These are phyloP conservation scores for Neofusicoccum cordaticola DNA, from an alignment of 2,329 filamentous ascomycete species.

Conservation along the genomic window DNA sequence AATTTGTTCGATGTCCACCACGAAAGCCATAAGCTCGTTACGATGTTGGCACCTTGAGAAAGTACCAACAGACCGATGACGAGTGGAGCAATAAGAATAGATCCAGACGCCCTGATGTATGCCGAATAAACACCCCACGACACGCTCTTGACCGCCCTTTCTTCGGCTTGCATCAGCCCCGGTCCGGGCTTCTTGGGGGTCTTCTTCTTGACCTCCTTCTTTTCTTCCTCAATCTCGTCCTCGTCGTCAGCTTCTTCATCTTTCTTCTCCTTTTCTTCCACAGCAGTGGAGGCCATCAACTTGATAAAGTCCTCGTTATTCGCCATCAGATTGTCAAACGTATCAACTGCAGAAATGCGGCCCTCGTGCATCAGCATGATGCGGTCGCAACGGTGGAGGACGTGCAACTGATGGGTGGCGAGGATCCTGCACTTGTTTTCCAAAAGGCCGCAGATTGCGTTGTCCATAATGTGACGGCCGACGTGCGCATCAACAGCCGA, in stretches of 20 bases:
- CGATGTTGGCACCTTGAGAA: slow-evolving; percentile 80
- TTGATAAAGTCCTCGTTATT: slow-evolving; percentile 74
- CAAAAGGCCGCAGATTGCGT: slow-evolving; percentile 85
- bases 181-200: slow-evolving; percentile 46
- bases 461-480: slow-evolving; percentile 77
- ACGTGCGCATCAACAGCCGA: slow-evolving; percentile 60
- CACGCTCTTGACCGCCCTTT: slow-evolving; percentile 71
- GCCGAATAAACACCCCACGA: slow-evolving; percentile 75
- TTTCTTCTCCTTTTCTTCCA: slow-evolving; percentile 52
- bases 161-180: slow-evolving; percentile 70
- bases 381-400: slow-evolving; percentile 83
- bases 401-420: slow-evolving; percentile 93
- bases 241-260: slow-evolving; percentile 51
- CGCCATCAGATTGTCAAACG: slow-evolving; percentile 82
- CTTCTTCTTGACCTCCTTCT: slow-evolving; percentile 51
- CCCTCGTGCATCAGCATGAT: slow-evolving; percentile 93
- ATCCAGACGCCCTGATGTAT: slow-evolving; percentile 74
- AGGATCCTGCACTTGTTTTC: slow-evolving; percentile 87
- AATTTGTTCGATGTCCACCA: slow-evolving; percentile 88
- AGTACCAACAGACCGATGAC: slow-evolving; percentile 65
- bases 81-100: slow-evolving; percentile 63
- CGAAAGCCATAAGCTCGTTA: slow-evolving; percentile 86
- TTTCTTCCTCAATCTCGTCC: slow-evolving; percentile 56
- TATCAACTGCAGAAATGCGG: slow-evolving; percentile 78
- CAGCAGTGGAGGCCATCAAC: slow-evolving; percentile 76